phyloP scores from a whole-genome alignment of 2,329 filamentous ascomycete genomes.

The Pseudogymnoascus sp. region DNA sequence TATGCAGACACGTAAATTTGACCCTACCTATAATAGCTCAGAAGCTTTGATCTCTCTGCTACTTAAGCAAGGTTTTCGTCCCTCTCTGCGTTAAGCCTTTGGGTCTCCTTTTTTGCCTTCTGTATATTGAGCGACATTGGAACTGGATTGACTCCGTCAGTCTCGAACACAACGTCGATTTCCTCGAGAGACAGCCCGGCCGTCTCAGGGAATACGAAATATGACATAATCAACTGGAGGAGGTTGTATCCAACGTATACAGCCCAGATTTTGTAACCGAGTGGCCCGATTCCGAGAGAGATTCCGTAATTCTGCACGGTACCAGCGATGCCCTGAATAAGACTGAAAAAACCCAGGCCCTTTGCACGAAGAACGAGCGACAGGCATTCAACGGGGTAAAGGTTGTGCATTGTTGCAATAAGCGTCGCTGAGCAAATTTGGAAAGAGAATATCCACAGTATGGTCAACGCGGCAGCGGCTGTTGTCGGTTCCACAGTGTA shows the following conservation, averaged over 20 bases:
- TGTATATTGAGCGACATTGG: conserved; percentile 37
- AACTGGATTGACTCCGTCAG: conserved; percentile 34
- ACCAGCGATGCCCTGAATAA: conserved; percentile 38
- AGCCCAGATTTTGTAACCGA: conserved; percentile 45
- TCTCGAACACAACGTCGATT: conserved; percentile 52
- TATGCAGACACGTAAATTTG: neutral
- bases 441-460: conserved; percentile 42
- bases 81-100: conserved; percentile 13
- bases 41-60: neutral
- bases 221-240: conserved; percentile 38
- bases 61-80: neutral
- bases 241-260: conserved; percentile 44
- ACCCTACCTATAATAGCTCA: neutral
- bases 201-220: conserved; percentile 47
- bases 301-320: conserved; percentile 41
- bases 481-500: conserved; percentile 29
- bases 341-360: conserved; percentile 38
- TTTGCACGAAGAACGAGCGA: conserved; percentile 38
- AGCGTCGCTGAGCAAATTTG: conserved; percentile 39
- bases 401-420: conserved; percentile 42
- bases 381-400: conserved; percentile 39
- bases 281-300: conserved; percentile 37
- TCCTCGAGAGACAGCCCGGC: conserved; percentile 44
- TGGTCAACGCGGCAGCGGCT: conserved; percentile 34
- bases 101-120: conserved; percentile 32